phyloP scores from a whole-genome alignment of 2,329 filamentous ascomycete species.

The Aureobasidium vineae region DNA sequence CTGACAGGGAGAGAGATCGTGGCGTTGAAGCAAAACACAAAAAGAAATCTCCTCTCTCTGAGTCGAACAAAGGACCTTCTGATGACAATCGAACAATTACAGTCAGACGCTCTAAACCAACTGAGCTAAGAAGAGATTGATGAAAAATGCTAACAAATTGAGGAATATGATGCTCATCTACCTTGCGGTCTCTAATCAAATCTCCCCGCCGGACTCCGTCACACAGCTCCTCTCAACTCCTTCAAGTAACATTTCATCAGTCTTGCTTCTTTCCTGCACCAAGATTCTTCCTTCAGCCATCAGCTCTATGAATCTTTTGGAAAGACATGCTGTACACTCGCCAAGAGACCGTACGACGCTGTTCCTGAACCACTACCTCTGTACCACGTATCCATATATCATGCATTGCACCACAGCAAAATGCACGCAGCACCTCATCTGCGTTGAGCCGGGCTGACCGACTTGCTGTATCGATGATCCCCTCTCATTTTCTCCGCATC shows the following conservation, averaged over 20 bases:
- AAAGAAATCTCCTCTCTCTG: conserved; percentile 24
- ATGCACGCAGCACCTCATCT: conserved; percentile 12
- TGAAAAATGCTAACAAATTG: too few relatives aligned
- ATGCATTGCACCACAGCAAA: not conserved
- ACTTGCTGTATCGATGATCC: not conserved
- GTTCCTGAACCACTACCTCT: not conserved
- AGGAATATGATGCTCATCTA: too few relatives aligned
- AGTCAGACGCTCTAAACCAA: conserved; percentile 25
- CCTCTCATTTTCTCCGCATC: conserved; percentile 8
- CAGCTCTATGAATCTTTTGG: not conserved
- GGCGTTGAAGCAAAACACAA: not conserved
- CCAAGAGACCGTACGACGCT: not conserved
- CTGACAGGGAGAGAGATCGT: not conserved
- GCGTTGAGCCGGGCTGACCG: not conserved
- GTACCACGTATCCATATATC: not conserved
- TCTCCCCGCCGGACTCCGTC: not conserved
- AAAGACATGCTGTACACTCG: not conserved
- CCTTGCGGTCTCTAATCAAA: too few relatives aligned
- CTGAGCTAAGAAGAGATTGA: conserved; percentile 26
- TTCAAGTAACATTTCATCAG: not conserved
- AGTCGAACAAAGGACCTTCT: conserved; percentile 25
- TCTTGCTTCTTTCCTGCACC: not conserved
- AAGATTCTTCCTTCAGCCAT: not conserved
- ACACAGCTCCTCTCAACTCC: not conserved
- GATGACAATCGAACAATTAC: conserved; percentile 22